Conservation (phyloP, 495 filamentous ascomycete genomes). For the Podospora tetraspora region DNA sequence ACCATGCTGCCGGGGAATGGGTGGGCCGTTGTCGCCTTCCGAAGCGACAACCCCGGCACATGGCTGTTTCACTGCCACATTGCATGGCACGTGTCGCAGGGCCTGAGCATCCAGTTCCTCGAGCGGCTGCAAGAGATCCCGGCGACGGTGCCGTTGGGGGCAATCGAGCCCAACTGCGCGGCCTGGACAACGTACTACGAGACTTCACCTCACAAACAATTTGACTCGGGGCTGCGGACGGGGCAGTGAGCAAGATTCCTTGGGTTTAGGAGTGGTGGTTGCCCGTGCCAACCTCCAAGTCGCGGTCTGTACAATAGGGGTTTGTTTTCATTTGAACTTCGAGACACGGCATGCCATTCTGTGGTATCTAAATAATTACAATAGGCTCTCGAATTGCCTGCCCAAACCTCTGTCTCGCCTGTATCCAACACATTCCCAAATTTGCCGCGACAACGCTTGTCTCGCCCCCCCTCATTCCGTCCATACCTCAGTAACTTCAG, state of each 20-base stretch:
- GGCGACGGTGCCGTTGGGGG: constrained; percentile 23
- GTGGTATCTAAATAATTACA: not conserved
- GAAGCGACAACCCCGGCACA: constrained; percentile 37
- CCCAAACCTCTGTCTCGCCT: too few relatives aligned
- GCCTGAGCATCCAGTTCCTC: constrained; percentile 42
- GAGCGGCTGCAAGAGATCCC: constrained; percentile 35
- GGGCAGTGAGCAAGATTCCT: constrained; percentile 20
- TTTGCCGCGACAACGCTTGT: not conserved
- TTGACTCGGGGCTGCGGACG: constrained; percentile 50
- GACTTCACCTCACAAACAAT: constrained; percentile 33
- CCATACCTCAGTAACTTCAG: not conserved
- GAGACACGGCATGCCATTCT: not conserved
- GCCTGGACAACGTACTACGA: constrained; percentile 35
- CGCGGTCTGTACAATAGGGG: not conserved
- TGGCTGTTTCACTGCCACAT: constrained; percentile 45
- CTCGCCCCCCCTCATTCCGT: not conserved
- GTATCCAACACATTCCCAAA: not conserved
- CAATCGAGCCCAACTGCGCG: constrained; percentile 31
- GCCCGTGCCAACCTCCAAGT: not conserved
- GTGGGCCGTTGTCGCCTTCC: constrained; percentile 36
- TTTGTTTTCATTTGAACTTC: not conserved
- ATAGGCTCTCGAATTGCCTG: too few relatives aligned
- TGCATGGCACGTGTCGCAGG: constrained; percentile 45
- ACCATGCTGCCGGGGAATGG: constrained; percentile 36
- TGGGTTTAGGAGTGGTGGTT: not conserved